phyloP scores from a whole-genome alignment of 1,284 basidiomycete genomes.

The Rhodofomes roseus region DNA sequence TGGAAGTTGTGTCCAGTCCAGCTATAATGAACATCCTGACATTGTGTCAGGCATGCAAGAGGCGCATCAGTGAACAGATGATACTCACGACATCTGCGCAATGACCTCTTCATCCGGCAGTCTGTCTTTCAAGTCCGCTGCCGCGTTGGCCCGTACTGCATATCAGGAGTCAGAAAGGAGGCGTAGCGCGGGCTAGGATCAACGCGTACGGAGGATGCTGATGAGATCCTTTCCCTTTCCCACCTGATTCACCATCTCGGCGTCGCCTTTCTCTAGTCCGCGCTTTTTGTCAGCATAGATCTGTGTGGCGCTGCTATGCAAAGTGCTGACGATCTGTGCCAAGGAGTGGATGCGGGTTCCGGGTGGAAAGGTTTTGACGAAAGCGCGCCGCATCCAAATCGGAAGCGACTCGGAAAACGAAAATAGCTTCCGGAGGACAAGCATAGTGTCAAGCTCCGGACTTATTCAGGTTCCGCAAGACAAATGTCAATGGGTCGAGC shows the following conservation, averaged over 20 bases:
- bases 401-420: constrained; percentile 10
- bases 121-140: constrained; percentile 15
- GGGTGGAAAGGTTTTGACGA: constrained; percentile 13
- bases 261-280: constrained; percentile 22
- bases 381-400: constrained; percentile 2
- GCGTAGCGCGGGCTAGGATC: too few species aligned
- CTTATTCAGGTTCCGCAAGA: background rate
- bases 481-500: too few species aligned
- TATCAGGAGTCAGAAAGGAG: background rate
- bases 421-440: constrained; percentile 4
- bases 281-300: constrained; percentile 20
- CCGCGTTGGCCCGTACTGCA: constrained; percentile 26
- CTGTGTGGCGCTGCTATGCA: constrained; percentile 10
- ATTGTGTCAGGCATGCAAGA: background rate
- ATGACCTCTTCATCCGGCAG: constrained; percentile 25
- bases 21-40: constrained; percentile 19
- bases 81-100: constrained; percentile 30
- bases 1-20: constrained; percentile 20
- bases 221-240: constrained; percentile 28
- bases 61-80: background rate
- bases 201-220: constrained; percentile 24
- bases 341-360: constrained; percentile 10
- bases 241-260: constrained; percentile 20
- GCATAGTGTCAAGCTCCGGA: constrained; percentile 9
- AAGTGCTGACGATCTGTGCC: constrained; percentile 13